phyloP scores from a whole-genome alignment of 257 asterid species.

The Salvia rosmarinus region DNA sequence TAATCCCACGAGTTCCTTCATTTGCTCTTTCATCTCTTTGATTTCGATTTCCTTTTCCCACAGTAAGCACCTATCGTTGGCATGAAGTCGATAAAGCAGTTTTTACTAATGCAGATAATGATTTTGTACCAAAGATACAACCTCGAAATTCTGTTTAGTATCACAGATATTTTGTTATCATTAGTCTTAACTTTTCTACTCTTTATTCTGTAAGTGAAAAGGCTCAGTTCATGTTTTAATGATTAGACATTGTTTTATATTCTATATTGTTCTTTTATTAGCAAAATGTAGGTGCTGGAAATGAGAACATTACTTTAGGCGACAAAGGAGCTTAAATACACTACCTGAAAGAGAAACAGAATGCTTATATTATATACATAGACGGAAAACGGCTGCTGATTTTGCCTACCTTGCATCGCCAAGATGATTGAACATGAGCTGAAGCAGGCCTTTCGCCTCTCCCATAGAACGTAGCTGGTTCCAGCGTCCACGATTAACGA shows the following conservation, averaged over 20 bases:
- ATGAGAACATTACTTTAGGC: neutral
- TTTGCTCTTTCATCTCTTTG: constrained; percentile 94
- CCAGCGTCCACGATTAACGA: constrained; percentile 86
- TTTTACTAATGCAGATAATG: neutral
- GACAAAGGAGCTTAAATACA: neutral
- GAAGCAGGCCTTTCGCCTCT: constrained; percentile 87
- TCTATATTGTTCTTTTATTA: neutral
- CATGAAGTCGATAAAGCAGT: constrained; percentile 19
- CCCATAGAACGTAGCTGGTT: constrained; percentile 98
- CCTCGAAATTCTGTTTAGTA: constrained; percentile 1
- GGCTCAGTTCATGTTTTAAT: neutral
- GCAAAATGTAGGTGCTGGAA: neutral
- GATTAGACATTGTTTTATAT: neutral
- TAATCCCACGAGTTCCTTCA: constrained; percentile 83
- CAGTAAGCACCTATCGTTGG: constrained; percentile 67
- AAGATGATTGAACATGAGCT: constrained; percentile 82
- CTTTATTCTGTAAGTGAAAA: constrained; percentile 12
- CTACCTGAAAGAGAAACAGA: neutral
- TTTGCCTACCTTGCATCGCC: constrained; percentile 78
- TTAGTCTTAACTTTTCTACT: neutral
- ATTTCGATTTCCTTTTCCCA: constrained; percentile 89
- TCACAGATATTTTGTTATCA: neutral
- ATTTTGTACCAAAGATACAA: neutral
- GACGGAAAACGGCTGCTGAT: neutral
- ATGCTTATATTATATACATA: neutral